Percentiles rank a stretch among this genome's conserved stretches.
Evolutionary conservation across 306 rosid genomes (phyloP).

Genomic region (Leucaena leucocephala): DNA sequence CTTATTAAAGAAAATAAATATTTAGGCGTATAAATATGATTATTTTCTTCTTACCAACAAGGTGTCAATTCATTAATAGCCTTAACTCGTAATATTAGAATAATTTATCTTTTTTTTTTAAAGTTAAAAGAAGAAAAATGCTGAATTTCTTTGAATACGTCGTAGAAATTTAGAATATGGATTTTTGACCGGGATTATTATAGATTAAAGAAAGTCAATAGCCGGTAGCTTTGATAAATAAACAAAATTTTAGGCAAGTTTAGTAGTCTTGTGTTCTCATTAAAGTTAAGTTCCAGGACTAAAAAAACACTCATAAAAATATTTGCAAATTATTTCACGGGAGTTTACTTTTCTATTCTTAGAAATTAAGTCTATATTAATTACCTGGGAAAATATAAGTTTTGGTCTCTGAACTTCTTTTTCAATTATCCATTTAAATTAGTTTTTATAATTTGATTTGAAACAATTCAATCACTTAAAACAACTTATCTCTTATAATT

Average conservation of each 20-base stretch:
- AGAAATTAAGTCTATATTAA: no score
- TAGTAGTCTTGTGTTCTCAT: neutral
- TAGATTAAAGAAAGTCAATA: neutral
- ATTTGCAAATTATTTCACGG: neutral
- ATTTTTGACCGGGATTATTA: neutral
- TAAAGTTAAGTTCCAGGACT: no score
- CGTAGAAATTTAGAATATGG: neutral
- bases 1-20: neutral
- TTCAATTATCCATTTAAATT: neutral
- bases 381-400: no score
- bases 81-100: neutral
- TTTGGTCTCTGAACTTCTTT: neutral
- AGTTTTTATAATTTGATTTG: no score
- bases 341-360: neutral
- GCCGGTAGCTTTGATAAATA: neutral
- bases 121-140: neutral
- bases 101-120: neutral
- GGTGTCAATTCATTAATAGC: neutral
- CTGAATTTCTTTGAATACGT: neutral
- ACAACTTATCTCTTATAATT: no score
- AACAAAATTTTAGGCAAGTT: neutral
- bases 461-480: no score
- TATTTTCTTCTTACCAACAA: neutral
- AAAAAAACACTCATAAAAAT: no score
- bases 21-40: neutral